Conservation (phyloP, 2,329 filamentous ascomycete genomes). For the Sporothrix pseudoabietina region DNA sequence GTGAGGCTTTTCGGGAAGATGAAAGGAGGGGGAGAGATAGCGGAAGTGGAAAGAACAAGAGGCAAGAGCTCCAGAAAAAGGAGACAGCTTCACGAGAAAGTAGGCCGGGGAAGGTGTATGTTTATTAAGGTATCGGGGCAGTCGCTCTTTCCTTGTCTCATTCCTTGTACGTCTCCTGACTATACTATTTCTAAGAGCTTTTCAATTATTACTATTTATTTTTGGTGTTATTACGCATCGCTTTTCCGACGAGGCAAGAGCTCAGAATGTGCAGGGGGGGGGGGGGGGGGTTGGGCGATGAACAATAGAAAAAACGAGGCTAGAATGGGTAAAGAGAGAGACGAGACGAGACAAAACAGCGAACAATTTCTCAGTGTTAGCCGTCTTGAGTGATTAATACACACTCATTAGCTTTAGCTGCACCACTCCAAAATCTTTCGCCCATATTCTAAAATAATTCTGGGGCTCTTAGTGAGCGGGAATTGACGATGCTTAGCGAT, state of each 20-base stretch:
- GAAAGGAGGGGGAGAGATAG: neutral
- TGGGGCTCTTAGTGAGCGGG: constrained; percentile 16
- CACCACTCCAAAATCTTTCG: neutral
- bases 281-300: constrained; percentile 12
- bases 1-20: constrained; percentile 12
- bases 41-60: neutral
- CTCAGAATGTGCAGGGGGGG: constrained; percentile 14
- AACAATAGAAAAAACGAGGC: neutral
- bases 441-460: neutral
- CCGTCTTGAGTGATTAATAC: neutral
- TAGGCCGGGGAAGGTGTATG: neutral
- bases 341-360: constrained; percentile 17
- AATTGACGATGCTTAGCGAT: constrained; percentile 20
- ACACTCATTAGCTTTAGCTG: neutral
- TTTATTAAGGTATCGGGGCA: neutral
- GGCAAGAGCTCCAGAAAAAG: neutral
- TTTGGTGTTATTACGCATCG: neutral
- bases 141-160: neutral
- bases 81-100: constrained; percentile 5
- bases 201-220: constrained; percentile 6
- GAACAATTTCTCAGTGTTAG: neutral
- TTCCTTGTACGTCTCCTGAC: neutral
- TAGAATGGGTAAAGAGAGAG: constrained; percentile 2
- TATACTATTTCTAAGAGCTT: constrained; percentile 25
- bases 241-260: constrained; percentile 19